Base-by-base conservation (phyloP, 352 stramenopile species). In the Globisporangium rhizosaccharum region DNA sequence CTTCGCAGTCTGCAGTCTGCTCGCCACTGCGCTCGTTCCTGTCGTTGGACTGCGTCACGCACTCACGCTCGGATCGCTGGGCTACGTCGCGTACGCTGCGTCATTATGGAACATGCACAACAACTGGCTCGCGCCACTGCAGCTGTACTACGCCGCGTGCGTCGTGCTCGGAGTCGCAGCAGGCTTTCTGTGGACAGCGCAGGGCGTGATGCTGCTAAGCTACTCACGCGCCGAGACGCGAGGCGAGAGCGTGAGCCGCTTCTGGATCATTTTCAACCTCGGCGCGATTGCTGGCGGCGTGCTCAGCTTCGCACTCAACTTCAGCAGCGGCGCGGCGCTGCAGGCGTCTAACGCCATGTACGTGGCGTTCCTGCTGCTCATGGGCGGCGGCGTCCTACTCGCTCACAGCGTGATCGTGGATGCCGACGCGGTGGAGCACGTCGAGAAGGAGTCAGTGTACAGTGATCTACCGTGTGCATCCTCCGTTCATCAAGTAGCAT, bases 251-350 rank as follows among this genome's bases (percentile, higher is more conserved):
- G 70, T 96, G 57, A 71, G 71, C 18, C 53, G 72, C 10, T 94
- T 96, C 63, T 94, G 85, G 87, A 62, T 79, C 49, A 77, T 94
- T 47, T 96, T 96, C 66, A 90, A 96, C 62, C 68, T 88, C 30
- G 82, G 73, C 11, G 76, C 75, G 2, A 66, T 85, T 2, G 59
- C 71, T 2, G 87, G 87, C n/a, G 85, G 87, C 5, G 37, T 82
- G 12, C 53, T 94, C 17, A 74, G 66, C 36, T 93, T 92, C 48
- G 41, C 68, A 9, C 75, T 79, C 51, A 84, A 81, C 56, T 76
- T 62, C 51, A 37, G 54, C 15, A 17, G 49, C 8, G 54, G 14
- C 5, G 15, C 33, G 46, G 64, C 28, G 33, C 18, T 15, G 26
- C 44, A 36, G 28, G 30, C 48, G 15, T 83, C 70, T 1, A 50